phyloP scores from a whole-genome alignment of 768 basidiomycete genomes.

The Terana coerulea region DNA sequence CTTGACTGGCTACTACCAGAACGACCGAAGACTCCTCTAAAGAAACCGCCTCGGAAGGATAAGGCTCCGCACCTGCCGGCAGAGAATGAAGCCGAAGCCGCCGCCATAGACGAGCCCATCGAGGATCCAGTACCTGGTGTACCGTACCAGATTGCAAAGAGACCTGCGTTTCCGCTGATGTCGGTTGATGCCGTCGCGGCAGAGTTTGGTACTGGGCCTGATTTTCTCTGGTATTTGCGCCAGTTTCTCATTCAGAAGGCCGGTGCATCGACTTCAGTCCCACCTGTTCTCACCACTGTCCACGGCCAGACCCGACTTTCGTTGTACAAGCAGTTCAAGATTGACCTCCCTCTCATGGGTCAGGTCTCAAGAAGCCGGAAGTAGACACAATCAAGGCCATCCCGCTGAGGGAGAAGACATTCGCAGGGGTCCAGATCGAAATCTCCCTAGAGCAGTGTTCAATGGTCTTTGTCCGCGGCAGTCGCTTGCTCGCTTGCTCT shows the following conservation, averaged over 20 bases:
- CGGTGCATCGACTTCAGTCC: background rate
- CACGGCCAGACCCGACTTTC: background rate
- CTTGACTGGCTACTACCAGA: constrained; percentile 22
- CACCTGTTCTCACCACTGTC: background rate
- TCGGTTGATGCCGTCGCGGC: background rate
- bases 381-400: constrained; percentile 1
- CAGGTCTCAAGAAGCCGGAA: background rate
- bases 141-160: constrained; percentile 4
- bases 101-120: too few species aligned
- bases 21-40: too few species aligned
- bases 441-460: background rate
- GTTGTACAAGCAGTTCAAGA: constrained; percentile 11
- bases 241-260: background rate
- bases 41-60: too few species aligned
- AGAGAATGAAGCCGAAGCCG: background rate
- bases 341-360: constrained; percentile 3
- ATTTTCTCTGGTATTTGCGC: background rate
- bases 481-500: too few species aligned
- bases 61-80: too few species aligned
- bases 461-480: constrained; percentile 7
- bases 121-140: background rate
- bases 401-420: background rate
- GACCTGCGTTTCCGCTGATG: background rate
- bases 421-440: background rate
- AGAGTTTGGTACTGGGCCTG: background rate